Evolutionary conservation across 805 yeast genomes (phyloP).

Genomic region (Ogataea zsoltii): DNA sequence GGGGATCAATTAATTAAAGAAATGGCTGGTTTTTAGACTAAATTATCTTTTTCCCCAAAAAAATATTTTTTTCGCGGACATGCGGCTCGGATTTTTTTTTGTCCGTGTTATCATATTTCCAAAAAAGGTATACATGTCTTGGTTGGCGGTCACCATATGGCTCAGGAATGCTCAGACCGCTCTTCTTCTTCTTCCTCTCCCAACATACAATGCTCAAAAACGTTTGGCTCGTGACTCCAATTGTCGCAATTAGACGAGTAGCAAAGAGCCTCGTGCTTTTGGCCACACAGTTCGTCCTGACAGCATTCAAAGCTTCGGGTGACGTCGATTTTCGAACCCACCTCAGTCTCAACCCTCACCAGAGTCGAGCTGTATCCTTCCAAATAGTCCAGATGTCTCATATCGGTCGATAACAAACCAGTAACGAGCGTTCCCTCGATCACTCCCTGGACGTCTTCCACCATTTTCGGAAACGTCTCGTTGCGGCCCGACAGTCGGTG

Average conservation of each 20-base stretch:
- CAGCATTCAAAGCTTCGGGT: background rate
- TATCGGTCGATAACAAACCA: slow-evolving; percentile 13
- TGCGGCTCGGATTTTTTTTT: slow-evolving; percentile 11
- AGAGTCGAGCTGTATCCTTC: slow-evolving; percentile 20
- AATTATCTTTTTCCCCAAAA: background rate
- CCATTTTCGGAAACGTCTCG: slow-evolving; percentile 20
- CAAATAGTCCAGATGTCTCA: slow-evolving; percentile 22
- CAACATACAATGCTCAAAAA: too few relatives aligned
- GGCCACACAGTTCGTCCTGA: background rate
- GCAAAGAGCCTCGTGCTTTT: slow-evolving; percentile 1
- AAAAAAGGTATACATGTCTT: too few relatives aligned
- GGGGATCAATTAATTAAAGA: slow-evolving; percentile 1
- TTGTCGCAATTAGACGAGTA: slow-evolving; percentile 1
- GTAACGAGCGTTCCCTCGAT: slow-evolving; percentile 14
- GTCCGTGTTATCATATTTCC: slow-evolving; percentile 2
- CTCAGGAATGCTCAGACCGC: background rate
- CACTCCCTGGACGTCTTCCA: background rate
- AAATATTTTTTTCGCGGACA: background rate
- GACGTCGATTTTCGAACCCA: background rate
- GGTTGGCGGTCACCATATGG: too few relatives aligned
- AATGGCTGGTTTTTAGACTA: slow-evolving; percentile 20
- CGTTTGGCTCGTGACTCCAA: too few relatives aligned
- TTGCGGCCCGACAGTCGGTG: slow-evolving; percentile 13
- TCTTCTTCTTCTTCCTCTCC: too few relatives aligned
- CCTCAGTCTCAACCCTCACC: slow-evolving; percentile 7